Conservation (phyloP, 2,329 filamentous ascomycete species). For the Basipetospora sp. region DNA sequence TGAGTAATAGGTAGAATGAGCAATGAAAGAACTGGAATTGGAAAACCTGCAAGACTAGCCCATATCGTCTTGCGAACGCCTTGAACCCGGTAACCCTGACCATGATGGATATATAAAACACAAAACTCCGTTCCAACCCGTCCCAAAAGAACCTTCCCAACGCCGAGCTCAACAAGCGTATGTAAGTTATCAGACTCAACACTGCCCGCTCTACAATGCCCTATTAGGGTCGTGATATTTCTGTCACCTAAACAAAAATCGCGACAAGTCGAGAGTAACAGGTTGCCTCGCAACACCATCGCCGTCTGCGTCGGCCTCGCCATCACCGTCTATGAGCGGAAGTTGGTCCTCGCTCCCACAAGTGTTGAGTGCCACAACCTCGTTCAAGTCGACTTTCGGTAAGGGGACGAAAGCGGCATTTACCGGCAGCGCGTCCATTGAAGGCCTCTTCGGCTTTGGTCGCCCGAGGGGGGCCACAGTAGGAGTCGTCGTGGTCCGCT, state of each 20-base stretch:
- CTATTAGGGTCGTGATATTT: too few relatives aligned
- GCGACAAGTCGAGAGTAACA: conserved; percentile 26
- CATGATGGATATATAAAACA: too few relatives aligned
- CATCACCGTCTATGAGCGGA: conserved; percentile 11
- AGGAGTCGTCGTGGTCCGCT: conserved; percentile 13
- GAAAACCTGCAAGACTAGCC: too few relatives aligned
- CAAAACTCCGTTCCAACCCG: too few relatives aligned
- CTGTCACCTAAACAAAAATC: conserved; percentile 26
- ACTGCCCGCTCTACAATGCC: too few relatives aligned
- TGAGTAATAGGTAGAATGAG: too few relatives aligned
- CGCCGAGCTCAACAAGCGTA: too few relatives aligned
- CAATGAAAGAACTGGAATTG: too few relatives aligned
- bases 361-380: conserved; percentile 36
- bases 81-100: too few relatives aligned
- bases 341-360: conserved; percentile 44
- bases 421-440: conserved; percentile 12
- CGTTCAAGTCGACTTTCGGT: conserved; percentile 37
- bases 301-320: conserved; percentile 3
- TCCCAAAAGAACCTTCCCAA: too few relatives aligned
- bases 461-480: not conserved
- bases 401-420: conserved; percentile 42
- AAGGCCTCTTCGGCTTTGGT: conserved; percentile 1
- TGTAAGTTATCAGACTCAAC: too few relatives aligned
- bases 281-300: not conserved
- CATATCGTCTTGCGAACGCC: too few relatives aligned